Percentiles rank a stretch among this genome's conserved stretches.
phyloP scores from a whole-genome alignment of 2,329 filamentous ascomycete genomes.

The Aspergillus sp. region DNA sequence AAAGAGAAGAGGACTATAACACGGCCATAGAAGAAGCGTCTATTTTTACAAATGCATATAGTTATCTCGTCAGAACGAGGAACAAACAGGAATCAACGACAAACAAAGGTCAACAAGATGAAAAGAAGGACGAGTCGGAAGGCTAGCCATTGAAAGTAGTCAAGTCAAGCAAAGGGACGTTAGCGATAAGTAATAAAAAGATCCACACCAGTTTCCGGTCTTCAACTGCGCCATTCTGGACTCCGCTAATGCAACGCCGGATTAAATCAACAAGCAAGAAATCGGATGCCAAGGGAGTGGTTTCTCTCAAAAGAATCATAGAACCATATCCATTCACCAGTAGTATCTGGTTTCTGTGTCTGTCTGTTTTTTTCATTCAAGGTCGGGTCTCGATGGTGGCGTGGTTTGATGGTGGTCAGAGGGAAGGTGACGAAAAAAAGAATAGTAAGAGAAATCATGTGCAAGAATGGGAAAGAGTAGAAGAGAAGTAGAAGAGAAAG shows the following conservation, averaged over 20 bases:
- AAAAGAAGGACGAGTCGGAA: constrained; percentile 7
- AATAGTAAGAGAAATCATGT: constrained; percentile 24
- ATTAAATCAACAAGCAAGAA: constrained; percentile 25
- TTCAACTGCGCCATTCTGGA: constrained; percentile 25
- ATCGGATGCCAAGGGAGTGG: constrained; percentile 18
- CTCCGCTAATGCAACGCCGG: constrained; percentile 31
- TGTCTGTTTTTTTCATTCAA: neutral
- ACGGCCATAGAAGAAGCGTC: constrained; percentile 19
- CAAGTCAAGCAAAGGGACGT: constrained; percentile 4
- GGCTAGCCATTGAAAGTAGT: constrained; percentile 1
- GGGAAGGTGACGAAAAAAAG: constrained; percentile 8
- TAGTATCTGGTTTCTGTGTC: constrained; percentile 2
- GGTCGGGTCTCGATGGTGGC: constrained; percentile 3
- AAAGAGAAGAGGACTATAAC: neutral
- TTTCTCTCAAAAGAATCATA: constrained; percentile 11
- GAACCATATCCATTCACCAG: constrained; percentile 8
- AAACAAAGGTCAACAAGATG: constrained; percentile 7
- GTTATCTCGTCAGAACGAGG: constrained; percentile 7
- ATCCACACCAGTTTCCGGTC: constrained; percentile 20
- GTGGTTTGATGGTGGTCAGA: constrained; percentile 1
- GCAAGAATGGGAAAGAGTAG: constrained; percentile 20
- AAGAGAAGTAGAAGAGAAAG: constrained; percentile 5
- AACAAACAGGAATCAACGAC: constrained; percentile 1
- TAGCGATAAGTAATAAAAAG: constrained; percentile 13
- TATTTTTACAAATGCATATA: constrained; percentile 32